These are phyloP conservation scores for Calonectria crousiana DNA, from an alignment of 2,329 filamentous ascomycete genomes.

Conservation along the genomic window DNA sequence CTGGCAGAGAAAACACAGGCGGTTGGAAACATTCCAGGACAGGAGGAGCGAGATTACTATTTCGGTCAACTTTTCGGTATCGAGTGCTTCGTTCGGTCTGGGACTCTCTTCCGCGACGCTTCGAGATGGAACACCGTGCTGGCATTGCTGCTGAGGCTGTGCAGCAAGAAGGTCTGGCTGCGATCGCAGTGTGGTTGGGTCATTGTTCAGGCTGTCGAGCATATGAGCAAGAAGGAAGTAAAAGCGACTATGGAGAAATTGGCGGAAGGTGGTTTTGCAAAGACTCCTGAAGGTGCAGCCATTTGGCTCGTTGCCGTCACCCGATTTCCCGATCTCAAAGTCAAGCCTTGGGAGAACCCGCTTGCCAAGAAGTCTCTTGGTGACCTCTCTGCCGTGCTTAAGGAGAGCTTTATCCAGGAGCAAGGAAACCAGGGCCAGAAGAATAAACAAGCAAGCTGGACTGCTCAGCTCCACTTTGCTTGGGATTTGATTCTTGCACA, in stretches of 20 bases:
- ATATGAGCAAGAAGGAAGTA: conserved; percentile 69
- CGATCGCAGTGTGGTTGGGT: conserved; percentile 89
- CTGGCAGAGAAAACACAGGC: conserved; percentile 68
- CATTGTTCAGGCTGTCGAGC: conserved; percentile 77
- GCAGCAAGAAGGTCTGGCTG: conserved; percentile 88
- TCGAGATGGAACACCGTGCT: conserved; percentile 77
- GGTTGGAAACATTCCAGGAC: conserved; percentile 65
- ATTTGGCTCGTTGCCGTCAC: conserved; percentile 83
- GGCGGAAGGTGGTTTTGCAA: conserved; percentile 74
- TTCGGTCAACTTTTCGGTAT: conserved; percentile 90
- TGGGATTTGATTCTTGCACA: conserved; percentile 83
- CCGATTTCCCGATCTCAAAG: conserved; percentile 72
- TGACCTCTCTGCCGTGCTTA: conserved; percentile 81
- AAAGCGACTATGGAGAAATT: conserved; percentile 74
- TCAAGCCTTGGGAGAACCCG: conserved; percentile 83
- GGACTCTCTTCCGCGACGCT: conserved; percentile 73
- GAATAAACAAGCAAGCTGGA: conserved; percentile 79
- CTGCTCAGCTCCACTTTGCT: conserved; percentile 85
- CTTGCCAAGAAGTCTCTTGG: conserved; percentile 76
- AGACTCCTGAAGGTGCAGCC: conserved; percentile 89
- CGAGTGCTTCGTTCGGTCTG: conserved; percentile 86
- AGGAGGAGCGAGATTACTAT: conserved; percentile 88
- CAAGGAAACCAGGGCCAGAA: conserved; percentile 56
- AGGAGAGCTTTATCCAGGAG: conserved; percentile 73
- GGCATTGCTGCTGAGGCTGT: conserved; percentile 78